Conservation (phyloP, 2,329 filamentous ascomycete species). For the Aspergillus pseudonomiae region DNA sequence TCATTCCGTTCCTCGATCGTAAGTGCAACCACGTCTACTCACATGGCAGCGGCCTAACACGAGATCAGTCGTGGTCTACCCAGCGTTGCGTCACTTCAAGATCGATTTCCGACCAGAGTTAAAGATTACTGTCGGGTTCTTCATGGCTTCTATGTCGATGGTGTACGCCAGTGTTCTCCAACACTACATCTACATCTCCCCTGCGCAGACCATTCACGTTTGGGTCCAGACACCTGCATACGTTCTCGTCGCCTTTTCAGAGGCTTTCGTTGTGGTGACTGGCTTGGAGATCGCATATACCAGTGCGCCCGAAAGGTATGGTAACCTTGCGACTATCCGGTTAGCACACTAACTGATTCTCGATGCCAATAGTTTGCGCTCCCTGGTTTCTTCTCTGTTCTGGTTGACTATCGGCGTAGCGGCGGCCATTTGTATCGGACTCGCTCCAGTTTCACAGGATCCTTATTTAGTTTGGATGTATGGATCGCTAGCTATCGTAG, state of each 20-base stretch:
- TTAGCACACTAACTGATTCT: not conserved
- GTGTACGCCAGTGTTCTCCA: conserved; percentile 55
- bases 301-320: conserved; percentile 17
- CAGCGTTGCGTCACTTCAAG: conserved; percentile 52
- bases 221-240: conserved; percentile 31
- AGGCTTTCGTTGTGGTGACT: conserved; percentile 48
- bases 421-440: conserved; percentile 24
- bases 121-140: conserved; percentile 67
- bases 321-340: not conserved
- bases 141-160: conserved; percentile 59
- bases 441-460: conserved; percentile 23
- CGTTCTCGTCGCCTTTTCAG: conserved; percentile 40
- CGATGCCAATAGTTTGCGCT: conserved; percentile 12
- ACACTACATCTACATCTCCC: conserved; percentile 26
- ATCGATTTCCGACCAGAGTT: conserved; percentile 49
- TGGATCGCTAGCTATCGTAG: conserved; percentile 21
- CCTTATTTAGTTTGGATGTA: conserved; percentile 27
- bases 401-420: conserved; percentile 23
- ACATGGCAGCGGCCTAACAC: not conserved
- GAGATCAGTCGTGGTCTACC: conserved; percentile 49
- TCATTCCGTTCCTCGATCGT: conserved; percentile 67
- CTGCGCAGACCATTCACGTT: conserved; percentile 28
- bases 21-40: conserved; percentile 39
- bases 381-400: conserved; percentile 22
- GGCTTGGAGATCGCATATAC: conserved; percentile 20